These are phyloP conservation scores for Saccharomycopsis synnaedendra DNA, from an alignment of 805 yeast species.

Conservation along the genomic window DNA sequence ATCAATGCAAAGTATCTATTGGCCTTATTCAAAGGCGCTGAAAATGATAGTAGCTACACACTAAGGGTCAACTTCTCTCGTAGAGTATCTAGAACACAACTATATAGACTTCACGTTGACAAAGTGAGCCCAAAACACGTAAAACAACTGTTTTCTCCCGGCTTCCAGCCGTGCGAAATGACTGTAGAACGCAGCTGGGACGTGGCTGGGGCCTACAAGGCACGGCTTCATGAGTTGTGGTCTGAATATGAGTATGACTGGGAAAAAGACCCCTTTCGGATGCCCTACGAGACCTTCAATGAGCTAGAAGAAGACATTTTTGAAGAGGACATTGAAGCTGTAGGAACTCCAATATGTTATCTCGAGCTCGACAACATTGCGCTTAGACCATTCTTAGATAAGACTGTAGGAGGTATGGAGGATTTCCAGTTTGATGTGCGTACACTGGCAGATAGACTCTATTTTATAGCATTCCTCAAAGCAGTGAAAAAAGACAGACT, in stretches of 20 bases:
- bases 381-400: constrained; percentile 12
- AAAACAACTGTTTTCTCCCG: constrained; percentile 14
- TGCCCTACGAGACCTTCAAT: neutral
- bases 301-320: neutral
- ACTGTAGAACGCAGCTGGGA: neutral
- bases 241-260: neutral
- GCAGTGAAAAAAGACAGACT: constrained; percentile 14
- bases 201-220: constrained; percentile 1
- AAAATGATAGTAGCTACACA: constrained; percentile 6
- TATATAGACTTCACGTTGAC: constrained; percentile 8
- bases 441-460: constrained; percentile 1
- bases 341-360: constrained; percentile 1
- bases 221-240: constrained; percentile 1
- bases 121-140: constrained; percentile 7
- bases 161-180: constrained; percentile 10
- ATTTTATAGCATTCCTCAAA: constrained; percentile 13
- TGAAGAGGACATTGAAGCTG: neutral
- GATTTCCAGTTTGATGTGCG: constrained; percentile 15
- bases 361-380: constrained; percentile 9
- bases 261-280: too few relatives aligned
- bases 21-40: constrained; percentile 5
- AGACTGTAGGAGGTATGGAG: constrained; percentile 7
- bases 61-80: constrained; percentile 4
- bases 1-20: constrained; percentile 9
- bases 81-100: constrained; percentile 5